Base-by-base conservation (phyloP, 805 yeast species). In the Metschnikowia henanensis region DNA sequence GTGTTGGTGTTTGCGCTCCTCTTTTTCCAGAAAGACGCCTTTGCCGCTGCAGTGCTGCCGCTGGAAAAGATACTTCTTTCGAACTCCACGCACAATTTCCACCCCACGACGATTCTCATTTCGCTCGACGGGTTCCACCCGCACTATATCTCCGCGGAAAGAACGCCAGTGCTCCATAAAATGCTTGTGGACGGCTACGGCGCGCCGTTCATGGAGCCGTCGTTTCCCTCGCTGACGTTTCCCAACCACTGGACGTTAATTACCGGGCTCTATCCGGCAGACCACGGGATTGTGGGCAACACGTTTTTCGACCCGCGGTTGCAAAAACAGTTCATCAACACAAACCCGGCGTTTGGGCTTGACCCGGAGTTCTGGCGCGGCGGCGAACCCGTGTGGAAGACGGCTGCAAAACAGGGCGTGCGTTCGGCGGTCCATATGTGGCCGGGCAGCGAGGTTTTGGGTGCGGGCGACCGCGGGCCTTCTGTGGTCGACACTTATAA, bases 111-210 rank as follows among this genome's bases (percentile, higher is more conserved):
- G 1, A 65, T 91, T 1, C 59, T 90, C 35, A 71, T 91, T 1
- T 88, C 96, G 0, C 62, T 92, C 22, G 96, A 88, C 61, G 97
- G 96, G 8, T 85, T 91, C 61, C 95, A 91, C 58, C 97, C 97
- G 3, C 92, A 87, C 57, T 86, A 89, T 59, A 78, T 91, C 10
- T 80, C 83, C 2, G 54, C 75, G 5, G 65, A 70, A 16, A 57
- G 73, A 23, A 91, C 97, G 0, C 98, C 98, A 0, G 70, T 79
- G 29, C 58, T 91, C 59, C 82, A 85, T 57, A 62, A 70, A 8
- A 61, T 91, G 60, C 64, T 81, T 50, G 51, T 71, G 4, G 64
- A 77, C 20, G 75, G 71, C 4, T 76, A 70, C 39, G 84, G 83
- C 13, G 80, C 89, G 4, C 97, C 97, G 1, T 89, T 78, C 57